Base-by-base conservation (phyloP, 1,284 basidiomycete genomes). In the Ustilago crameri region DNA sequence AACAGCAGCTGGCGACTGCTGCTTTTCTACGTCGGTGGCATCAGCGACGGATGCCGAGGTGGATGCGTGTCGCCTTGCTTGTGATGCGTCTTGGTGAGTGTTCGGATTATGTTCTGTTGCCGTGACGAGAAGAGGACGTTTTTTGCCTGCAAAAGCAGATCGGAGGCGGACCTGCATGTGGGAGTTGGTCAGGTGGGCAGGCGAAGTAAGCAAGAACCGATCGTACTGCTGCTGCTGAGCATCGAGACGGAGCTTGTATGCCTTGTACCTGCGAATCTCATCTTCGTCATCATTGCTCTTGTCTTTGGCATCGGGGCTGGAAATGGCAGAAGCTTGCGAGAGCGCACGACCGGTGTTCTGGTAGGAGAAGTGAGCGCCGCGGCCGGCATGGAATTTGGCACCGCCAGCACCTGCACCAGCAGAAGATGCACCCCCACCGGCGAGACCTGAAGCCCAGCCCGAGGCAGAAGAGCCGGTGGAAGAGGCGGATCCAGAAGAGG, bases 321-420 rank as follows among this genome's bases (percentile, higher is more conserved):
- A 44, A 5, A 67, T 59, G 12, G 74, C 50, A 17, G 59, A 58
- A 0, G 76, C 76, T 41, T 78, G 75, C 5, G 74, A 76, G 38
- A 78, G 54, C 3, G 74, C 71, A 14, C 74, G 56, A 42, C 74
- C 65, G 18, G 76, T 69, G 51, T 75, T 59, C 52, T 78, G 70
- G 41, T 78, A 79, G 20, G 72, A 63, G 22, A 64, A 76, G 45
- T 79, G 72, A 20, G 77, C 76, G 24, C 76, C 74, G 14, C 77
- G 64, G 23, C 77, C 77, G 26, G 77, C 77, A 30, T 78, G 76
- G 41, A 60, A 79, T 51, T 79, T 79, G 51, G 77, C 77, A 20
- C 77, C 77, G 18, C 77, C 77, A 10, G 69, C 66, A 14, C 77
- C 77, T 7, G 76, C 61, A 18, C 76, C 76, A 10, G 71, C 74